Percentiles rank a stretch among this genome's conserved stretches.
Conservation (phyloP, 1,284 basidiomycete species). For the Apiotrichum montevideense region DNA sequence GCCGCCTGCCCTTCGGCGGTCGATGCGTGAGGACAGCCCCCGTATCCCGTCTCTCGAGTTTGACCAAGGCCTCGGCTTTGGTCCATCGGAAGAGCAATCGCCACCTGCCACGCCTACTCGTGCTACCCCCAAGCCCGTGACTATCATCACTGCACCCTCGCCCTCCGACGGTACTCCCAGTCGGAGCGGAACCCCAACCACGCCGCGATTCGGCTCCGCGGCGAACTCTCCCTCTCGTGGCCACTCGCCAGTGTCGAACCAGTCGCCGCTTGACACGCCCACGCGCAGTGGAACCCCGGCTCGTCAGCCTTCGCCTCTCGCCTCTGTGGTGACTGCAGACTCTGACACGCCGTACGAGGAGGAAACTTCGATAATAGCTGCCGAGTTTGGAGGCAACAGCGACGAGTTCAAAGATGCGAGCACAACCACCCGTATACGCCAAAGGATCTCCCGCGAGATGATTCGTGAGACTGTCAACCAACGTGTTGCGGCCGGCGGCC, state of each 20-base stretch:
- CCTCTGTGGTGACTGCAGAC: constrained; percentile 1
- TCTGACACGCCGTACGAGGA: not conserved
- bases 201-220: not conserved
- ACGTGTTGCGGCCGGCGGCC: constrained; percentile 32
- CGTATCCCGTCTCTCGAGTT: constrained; percentile 43
- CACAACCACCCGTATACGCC: constrained; percentile 36
- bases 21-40: constrained; percentile 27
- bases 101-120: not conserved
- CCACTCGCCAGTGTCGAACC: not conserved
- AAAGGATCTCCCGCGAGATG: constrained; percentile 45
- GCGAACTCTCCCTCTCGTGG: not conserved
- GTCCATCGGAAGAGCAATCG: not conserved
- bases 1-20: constrained; percentile 4
- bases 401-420: constrained; percentile 12
- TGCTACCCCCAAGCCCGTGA: constrained; percentile 3
- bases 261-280: not conserved
- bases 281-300: constrained; percentile 2
- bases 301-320: constrained; percentile 7
- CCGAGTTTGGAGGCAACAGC: constrained; percentile 12
- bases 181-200: not conserved
- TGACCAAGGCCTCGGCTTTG: constrained; percentile 19
- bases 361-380: not conserved
- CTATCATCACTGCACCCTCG: constrained; percentile 2
- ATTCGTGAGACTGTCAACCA: constrained; percentile 43
- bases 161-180: constrained; percentile 1